Evolutionary conservation across 2,329 filamentous ascomycete genomes (phyloP).

Genomic region (Endocalyx cinctus): DNA sequence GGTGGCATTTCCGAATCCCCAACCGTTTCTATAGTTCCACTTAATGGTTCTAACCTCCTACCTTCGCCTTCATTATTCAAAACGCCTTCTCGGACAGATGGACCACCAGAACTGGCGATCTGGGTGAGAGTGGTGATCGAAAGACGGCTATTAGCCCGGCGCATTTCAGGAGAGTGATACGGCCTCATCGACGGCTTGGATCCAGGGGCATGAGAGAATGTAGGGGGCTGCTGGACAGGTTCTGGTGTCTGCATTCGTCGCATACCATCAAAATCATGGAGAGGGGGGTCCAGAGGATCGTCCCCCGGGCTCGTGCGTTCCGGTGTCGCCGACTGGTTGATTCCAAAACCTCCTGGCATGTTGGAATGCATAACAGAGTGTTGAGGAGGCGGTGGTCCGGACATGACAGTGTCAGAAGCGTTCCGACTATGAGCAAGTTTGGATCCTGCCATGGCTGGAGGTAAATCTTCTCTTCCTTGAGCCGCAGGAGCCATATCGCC

Average conservation of each 20-base stretch:
- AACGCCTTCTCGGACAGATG: slow-evolving; percentile 33
- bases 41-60: slow-evolving; percentile 36
- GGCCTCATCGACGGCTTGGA: slow-evolving; percentile 65
- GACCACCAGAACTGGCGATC: slow-evolving; percentile 64
- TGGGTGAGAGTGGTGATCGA: slow-evolving; percentile 78
- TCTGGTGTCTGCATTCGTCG: slow-evolving; percentile 61
- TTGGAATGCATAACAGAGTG: slow-evolving; percentile 28
- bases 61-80: slow-evolving; percentile 24
- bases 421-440: slow-evolving; percentile 39
- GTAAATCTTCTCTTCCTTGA: slow-evolving; percentile 31
- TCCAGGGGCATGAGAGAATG: slow-evolving; percentile 71
- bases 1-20: slow-evolving; percentile 35
- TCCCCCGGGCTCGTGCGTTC: slow-evolving; percentile 56
- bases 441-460: slow-evolving; percentile 28
- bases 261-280: slow-evolving; percentile 50
- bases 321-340: slow-evolving; percentile 42
- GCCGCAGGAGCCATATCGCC: slow-evolving; percentile 49
- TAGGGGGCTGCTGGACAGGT: slow-evolving; percentile 73
- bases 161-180: slow-evolving; percentile 70
- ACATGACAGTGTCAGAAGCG: slow-evolving; percentile 40
- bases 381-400: slow-evolving; percentile 16
- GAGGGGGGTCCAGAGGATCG: slow-evolving; percentile 38
- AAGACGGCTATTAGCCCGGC: slow-evolving; percentile 77
- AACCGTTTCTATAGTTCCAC: slow-evolving; percentile 28
- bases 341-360: slow-evolving; percentile 34